These are phyloP conservation scores for Aspergillus sp. DNA, from an alignment of 2,329 filamentous ascomycete genomes.

Conservation along the genomic window DNA sequence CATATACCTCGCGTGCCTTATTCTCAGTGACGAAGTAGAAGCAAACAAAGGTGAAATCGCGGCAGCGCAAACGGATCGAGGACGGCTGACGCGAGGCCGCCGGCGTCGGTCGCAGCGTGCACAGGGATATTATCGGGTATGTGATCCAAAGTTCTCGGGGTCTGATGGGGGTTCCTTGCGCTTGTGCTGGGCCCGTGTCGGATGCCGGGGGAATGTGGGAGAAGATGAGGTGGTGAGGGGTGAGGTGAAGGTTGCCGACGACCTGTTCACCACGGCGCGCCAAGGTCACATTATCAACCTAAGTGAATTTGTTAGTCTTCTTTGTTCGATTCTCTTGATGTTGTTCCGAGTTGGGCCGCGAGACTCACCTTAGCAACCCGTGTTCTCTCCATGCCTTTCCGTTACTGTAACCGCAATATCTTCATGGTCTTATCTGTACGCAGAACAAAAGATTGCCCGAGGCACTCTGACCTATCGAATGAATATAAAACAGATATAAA, in stretches of 20 bases:
- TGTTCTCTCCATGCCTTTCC: slow-evolving; percentile 39
- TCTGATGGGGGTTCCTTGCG: slow-evolving; percentile 37
- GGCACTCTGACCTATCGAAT: not conserved
- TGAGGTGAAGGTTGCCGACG: slow-evolving; percentile 56
- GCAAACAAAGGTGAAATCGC: slow-evolving; percentile 89
- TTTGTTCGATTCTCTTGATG: not conserved
- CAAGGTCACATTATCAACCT: slow-evolving; percentile 53
- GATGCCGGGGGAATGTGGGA: slow-evolving; percentile 44
- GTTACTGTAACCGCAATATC: slow-evolving; percentile 25
- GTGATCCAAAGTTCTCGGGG: slow-evolving; percentile 82
- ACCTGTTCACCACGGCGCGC: slow-evolving; percentile 51
- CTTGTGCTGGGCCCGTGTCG: slow-evolving; percentile 25
- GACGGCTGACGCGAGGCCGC: slow-evolving; percentile 63
- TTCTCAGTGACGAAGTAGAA: slow-evolving; percentile 76
- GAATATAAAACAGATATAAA: not conserved
- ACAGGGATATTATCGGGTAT: slow-evolving; percentile 82
- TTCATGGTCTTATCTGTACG: slow-evolving; percentile 22
- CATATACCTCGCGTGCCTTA: slow-evolving; percentile 75
- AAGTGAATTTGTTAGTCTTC: not conserved
- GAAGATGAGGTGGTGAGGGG: slow-evolving; percentile 60
- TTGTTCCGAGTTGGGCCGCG: not conserved
- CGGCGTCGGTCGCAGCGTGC: slow-evolving; percentile 68
- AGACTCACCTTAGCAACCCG: slow-evolving; percentile 36
- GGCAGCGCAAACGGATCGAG: slow-evolving; percentile 78
- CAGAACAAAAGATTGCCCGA: not conserved